Conservation (phyloP, 2,329 filamentous ascomycete genomes). For the Leptosphaerulina australis region DNA sequence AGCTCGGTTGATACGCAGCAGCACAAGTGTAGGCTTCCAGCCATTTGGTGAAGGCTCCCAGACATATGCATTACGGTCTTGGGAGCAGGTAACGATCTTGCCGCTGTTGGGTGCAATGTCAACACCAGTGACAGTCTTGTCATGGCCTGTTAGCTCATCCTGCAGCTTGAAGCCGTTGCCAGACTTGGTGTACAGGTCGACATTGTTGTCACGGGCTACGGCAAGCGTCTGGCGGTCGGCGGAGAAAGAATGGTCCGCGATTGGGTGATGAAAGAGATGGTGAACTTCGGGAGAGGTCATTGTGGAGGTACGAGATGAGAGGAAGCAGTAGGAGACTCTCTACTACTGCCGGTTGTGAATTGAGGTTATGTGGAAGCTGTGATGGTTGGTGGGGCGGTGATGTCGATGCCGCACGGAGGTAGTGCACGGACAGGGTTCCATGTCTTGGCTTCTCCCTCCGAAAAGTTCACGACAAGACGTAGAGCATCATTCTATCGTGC, state of each 20-base stretch:
- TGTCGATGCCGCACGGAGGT: background rate
- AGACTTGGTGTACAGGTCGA: slow-evolving; percentile 82
- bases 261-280: slow-evolving; percentile 94
- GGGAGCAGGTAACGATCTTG: slow-evolving; percentile 95
- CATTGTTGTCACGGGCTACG: slow-evolving; percentile 84
- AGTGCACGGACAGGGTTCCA: slow-evolving; percentile 3
- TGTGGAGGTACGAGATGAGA: slow-evolving; percentile 35
- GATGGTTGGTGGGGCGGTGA: background rate
- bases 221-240: slow-evolving; percentile 86
- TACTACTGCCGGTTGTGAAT: slow-evolving; percentile 63
- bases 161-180: slow-evolving; percentile 80
- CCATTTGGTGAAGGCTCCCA: slow-evolving; percentile 93
- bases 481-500: background rate
- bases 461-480: slow-evolving; percentile 35
- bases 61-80: slow-evolving; percentile 97
- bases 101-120: slow-evolving; percentile 91
- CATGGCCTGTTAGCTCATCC: slow-evolving; percentile 93
- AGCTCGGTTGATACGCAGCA: slow-evolving; percentile 94
- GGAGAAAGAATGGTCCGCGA: slow-evolving; percentile 98
- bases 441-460: slow-evolving; percentile 37
- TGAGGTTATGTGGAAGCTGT: background rate
- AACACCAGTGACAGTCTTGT: slow-evolving; percentile 95
- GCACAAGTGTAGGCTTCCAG: slow-evolving; percentile 96
- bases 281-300: slow-evolving; percentile 92
- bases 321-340: slow-evolving; percentile 90